A percentile compares a stretch with the other conserved stretches of the same genome.
Conservation (phyloP, 768 basidiomycete genomes). For the Sarcomyxa edulis region DNA sequence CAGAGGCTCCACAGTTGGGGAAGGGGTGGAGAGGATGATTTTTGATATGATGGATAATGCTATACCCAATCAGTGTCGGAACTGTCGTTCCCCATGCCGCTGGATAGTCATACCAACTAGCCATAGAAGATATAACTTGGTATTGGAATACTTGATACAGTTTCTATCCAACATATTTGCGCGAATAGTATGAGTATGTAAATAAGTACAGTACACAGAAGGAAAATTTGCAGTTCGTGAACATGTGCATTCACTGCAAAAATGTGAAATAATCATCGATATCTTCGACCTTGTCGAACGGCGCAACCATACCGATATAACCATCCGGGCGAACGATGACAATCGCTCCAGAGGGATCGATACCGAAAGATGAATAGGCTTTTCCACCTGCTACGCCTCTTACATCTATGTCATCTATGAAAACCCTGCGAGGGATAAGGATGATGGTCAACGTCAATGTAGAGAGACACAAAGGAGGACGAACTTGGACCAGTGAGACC, state of each 20-base stretch:
- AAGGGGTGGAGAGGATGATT: conserved; percentile 45
- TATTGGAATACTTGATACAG: no score
- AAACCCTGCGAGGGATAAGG: conserved; percentile 33
- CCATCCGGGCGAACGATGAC: conserved; percentile 62
- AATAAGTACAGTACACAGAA: no score
- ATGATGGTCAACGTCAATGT: background rate
- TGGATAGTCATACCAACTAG: no score
- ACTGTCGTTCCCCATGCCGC: no score
- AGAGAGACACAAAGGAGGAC: conserved; percentile 12
- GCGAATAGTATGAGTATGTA: no score
- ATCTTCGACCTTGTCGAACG: conserved; percentile 34
- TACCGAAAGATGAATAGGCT: conserved; percentile 54
- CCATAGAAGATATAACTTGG: no score
- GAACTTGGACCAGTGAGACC: conserved; percentile 59
- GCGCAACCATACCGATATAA: conserved; percentile 53
- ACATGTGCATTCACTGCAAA: no score
- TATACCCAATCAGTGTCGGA: no score
- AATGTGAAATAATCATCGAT: conserved; percentile 43
- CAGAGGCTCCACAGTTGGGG: conserved; percentile 48
- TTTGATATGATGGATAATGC: conserved; percentile 7
- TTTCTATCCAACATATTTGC: no score
- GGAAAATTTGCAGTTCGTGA: no score
- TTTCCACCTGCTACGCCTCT: conserved; percentile 40
- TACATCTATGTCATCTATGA: conserved; percentile 51
- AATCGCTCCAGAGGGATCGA: conserved; percentile 39